phyloP scores from a whole-genome alignment of 2,329 filamentous ascomycete genomes.

The Botrytis fabae region DNA sequence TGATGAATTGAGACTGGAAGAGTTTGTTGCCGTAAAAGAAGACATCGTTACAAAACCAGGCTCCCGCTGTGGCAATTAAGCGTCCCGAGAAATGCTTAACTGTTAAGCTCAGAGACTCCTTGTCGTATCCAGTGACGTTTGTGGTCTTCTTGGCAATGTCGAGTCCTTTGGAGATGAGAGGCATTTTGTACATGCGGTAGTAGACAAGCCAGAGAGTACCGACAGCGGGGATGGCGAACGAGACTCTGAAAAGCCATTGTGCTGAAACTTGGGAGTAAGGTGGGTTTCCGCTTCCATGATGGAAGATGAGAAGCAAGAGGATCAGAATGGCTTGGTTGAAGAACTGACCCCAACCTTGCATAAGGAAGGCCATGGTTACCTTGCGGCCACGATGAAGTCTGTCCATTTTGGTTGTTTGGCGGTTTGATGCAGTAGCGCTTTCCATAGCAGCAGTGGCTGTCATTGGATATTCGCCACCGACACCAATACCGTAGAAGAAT shows the following conservation, averaged over 20 bases:
- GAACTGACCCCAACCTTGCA: constrained; percentile 98
- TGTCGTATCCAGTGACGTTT: constrained; percentile 88
- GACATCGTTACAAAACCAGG: constrained; percentile 95
- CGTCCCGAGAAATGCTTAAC: constrained; percentile 83
- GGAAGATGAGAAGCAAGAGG: constrained; percentile 82
- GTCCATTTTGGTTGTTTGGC: constrained; percentile 86
- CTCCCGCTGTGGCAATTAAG: constrained; percentile 79
- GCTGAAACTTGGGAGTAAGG: constrained; percentile 77
- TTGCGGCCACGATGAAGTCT: constrained; percentile 94
- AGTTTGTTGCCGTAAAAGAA: constrained; percentile 99
- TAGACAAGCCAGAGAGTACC: constrained; percentile 94
- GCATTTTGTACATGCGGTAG: constrained; percentile 96
- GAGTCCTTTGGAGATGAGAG: constrained; percentile 79
- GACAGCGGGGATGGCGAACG: constrained; percentile 85
- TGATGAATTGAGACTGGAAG: constrained; percentile 90
- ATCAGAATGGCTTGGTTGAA: constrained; percentile 91
- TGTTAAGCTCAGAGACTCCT: constrained; percentile 76
- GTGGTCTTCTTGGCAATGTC: constrained; percentile 79
- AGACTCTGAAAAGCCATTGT: constrained; percentile 90
- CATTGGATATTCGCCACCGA: constrained; percentile 92
- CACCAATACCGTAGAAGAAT: constrained; percentile 80
- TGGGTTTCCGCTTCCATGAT: constrained; percentile 57
- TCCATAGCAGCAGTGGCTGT: constrained; percentile 95
- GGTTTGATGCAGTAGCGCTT: constrained; percentile 81
- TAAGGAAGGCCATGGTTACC: constrained; percentile 92